Evolutionary conservation across 1,284 basidiomycete species (phyloP).

Genomic region (Irpex sp.): DNA sequence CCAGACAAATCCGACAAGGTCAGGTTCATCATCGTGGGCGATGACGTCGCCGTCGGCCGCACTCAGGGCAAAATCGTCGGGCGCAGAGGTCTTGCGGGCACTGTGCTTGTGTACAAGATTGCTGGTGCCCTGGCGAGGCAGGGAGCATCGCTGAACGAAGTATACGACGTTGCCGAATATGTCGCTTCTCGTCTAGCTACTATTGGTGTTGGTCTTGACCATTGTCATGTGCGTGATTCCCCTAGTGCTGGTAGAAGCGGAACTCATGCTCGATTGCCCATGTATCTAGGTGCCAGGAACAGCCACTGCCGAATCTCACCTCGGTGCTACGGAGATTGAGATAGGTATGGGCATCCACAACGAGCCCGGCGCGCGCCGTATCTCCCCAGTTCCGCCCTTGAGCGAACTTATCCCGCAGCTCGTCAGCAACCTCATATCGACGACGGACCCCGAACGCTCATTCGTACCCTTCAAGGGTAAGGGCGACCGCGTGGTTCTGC

Average conservation of each 20-base stretch:
- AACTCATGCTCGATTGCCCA: neutral
- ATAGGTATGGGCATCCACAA: slow-evolving; percentile 94
- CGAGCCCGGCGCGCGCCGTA: slow-evolving; percentile 74
- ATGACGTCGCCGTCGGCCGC: slow-evolving; percentile 87
- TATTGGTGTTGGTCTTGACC: slow-evolving; percentile 88
- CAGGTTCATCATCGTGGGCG: slow-evolving; percentile 84
- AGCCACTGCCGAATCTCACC: slow-evolving; percentile 52
- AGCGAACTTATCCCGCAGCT: slow-evolving; percentile 70
- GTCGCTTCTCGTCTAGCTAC: slow-evolving; percentile 70
- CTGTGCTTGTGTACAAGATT: slow-evolving; percentile 90
- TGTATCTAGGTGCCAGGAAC: slow-evolving; percentile 70
- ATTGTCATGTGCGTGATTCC: slow-evolving; percentile 69
- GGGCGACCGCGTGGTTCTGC: slow-evolving; percentile 54
- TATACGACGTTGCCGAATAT: slow-evolving; percentile 68
- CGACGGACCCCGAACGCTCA: slow-evolving; percentile 77
- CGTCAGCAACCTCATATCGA: slow-evolving; percentile 70
- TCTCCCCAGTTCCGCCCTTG: slow-evolving; percentile 71
- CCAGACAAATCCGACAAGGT: slow-evolving; percentile 66
- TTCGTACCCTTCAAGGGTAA: slow-evolving; percentile 77
- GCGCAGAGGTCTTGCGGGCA: slow-evolving; percentile 84
- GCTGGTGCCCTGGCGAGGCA: slow-evolving; percentile 79
- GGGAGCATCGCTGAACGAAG: slow-evolving; percentile 72
- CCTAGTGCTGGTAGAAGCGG: neutral
- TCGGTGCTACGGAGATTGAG: slow-evolving; percentile 71
- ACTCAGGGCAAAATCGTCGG: slow-evolving; percentile 81